Conservation (phyloP, 2,329 filamentous ascomycete genomes). For the Aspergillus tanneri region DNA sequence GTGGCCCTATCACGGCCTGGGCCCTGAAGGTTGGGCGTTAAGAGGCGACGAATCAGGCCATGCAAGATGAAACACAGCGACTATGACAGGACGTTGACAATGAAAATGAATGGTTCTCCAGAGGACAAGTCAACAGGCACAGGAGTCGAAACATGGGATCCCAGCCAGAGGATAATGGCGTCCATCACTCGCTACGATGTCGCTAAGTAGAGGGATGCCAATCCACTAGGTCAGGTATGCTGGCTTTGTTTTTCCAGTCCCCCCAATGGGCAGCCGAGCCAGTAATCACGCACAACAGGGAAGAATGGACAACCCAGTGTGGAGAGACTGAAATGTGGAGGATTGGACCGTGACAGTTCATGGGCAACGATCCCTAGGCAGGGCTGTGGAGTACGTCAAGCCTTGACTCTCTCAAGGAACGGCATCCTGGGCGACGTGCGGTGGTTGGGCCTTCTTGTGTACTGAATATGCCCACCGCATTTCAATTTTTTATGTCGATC, state of each 20-base stretch:
- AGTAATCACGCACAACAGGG: neutral
- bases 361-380: neutral
- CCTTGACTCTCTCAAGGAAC: neutral
- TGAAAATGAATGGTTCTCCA: slow-evolving; percentile 17
- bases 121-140: slow-evolving; percentile 17
- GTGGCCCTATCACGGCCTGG: slow-evolving; percentile 24
- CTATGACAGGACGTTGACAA: slow-evolving; percentile 16
- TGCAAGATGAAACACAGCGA: slow-evolving; percentile 15
- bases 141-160: slow-evolving; percentile 6
- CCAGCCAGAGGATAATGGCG: slow-evolving; percentile 5
- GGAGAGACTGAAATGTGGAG: neutral
- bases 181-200: neutral
- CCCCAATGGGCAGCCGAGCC: neutral
- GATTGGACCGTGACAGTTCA: neutral
- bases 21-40: slow-evolving; percentile 24
- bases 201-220: neutral
- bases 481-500: neutral
- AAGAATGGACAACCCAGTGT: neutral
- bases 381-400: neutral
- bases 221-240: neutral
- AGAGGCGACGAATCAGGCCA: slow-evolving; percentile 22
- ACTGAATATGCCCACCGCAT: neutral
- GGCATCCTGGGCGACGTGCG: neutral
- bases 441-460: neutral
- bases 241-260: no score